Conservation (phyloP, 164 flowering plant genomes). For the Saururus chinensis region DNA sequence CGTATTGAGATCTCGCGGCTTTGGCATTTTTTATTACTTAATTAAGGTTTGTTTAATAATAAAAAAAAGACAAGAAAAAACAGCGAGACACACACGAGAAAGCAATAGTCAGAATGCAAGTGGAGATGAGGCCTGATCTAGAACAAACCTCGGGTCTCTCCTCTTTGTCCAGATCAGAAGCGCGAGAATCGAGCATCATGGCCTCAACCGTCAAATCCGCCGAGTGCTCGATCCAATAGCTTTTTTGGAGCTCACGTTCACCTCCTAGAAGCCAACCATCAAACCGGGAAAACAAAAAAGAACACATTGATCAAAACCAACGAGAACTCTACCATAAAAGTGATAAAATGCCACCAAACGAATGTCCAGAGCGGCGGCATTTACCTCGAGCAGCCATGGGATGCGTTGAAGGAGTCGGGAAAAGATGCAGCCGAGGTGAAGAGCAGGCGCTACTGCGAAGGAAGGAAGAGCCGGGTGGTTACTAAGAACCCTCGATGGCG, state of each 20-base stretch:
- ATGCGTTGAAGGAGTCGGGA: not conserved
- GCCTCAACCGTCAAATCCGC: slow-evolving; percentile 69
- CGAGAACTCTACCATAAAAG: not conserved
- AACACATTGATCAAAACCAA: not conserved
- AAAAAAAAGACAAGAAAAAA: too few relatives aligned
- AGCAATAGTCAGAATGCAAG: not conserved
- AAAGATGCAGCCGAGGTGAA: not conserved
- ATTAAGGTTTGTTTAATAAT: too few relatives aligned
- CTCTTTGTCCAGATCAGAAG: slow-evolving; percentile 91
- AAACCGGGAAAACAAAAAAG: too few relatives aligned
- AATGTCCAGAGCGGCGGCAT: not conserved
- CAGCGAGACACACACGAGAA: too few relatives aligned
- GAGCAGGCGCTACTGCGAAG: not conserved
- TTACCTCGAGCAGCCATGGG: slow-evolving; percentile 3
- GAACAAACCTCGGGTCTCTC: slow-evolving; percentile 75
- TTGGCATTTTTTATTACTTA: too few relatives aligned
- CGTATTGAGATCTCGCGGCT: too few relatives aligned
- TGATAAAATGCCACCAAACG: not conserved
- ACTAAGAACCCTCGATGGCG: slow-evolving; percentile 64
- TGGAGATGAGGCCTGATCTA: not conserved
- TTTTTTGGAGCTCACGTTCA: slow-evolving; percentile 73
- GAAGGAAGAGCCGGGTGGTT: not conserved
- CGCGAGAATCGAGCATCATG: slow-evolving; percentile 97
- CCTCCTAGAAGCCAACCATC: slow-evolving; percentile 7
- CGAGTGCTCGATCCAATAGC: slow-evolving; percentile 83